phyloP scores from a whole-genome alignment of 2,329 filamentous ascomycete genomes.

The Byssothecium circinans region DNA sequence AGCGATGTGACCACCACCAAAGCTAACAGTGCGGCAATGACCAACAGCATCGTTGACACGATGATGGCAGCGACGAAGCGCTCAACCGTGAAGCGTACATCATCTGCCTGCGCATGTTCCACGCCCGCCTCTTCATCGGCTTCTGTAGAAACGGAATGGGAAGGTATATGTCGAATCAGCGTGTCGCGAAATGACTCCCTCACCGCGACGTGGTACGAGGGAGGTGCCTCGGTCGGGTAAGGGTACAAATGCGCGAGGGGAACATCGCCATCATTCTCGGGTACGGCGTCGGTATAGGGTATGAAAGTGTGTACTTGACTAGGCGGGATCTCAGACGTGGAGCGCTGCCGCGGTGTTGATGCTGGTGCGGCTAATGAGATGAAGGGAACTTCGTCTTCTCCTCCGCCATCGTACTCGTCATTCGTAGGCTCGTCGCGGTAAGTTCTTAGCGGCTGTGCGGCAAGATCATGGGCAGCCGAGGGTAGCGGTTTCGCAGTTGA shows the following conservation, averaged over 20 bases:
- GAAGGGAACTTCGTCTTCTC: background rate
- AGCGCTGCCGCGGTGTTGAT: slow-evolving; percentile 7
- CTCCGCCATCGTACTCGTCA: background rate
- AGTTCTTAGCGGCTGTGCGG: slow-evolving; percentile 6
- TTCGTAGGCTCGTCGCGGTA: slow-evolving; percentile 20
- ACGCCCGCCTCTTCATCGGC: slow-evolving; percentile 19
- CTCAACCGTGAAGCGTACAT: slow-evolving; percentile 30
- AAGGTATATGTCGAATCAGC: slow-evolving; percentile 27
- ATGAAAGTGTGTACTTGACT: slow-evolving; percentile 1
- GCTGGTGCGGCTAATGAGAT: slow-evolving; percentile 7
- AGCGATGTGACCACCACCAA: slow-evolving; percentile 8
- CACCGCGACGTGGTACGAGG: slow-evolving; percentile 29
- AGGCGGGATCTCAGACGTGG: background rate
- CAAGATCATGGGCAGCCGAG: slow-evolving; percentile 3
- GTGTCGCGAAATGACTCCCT: slow-evolving; percentile 30
- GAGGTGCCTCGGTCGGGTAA: slow-evolving; percentile 31
- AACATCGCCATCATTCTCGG: slow-evolving; percentile 22
- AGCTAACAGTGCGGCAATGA: slow-evolving; percentile 22
- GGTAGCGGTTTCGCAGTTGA: slow-evolving; percentile 14
- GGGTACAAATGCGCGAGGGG: slow-evolving; percentile 27
- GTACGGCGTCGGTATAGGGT: slow-evolving; percentile 13
- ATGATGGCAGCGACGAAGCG: slow-evolving; percentile 28
- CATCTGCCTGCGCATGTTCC: slow-evolving; percentile 16
- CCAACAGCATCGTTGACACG: slow-evolving; percentile 22
- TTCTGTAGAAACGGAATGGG: background rate